Conservation (phyloP, 331 rosid genomes). For the Ulmus americana region DNA sequence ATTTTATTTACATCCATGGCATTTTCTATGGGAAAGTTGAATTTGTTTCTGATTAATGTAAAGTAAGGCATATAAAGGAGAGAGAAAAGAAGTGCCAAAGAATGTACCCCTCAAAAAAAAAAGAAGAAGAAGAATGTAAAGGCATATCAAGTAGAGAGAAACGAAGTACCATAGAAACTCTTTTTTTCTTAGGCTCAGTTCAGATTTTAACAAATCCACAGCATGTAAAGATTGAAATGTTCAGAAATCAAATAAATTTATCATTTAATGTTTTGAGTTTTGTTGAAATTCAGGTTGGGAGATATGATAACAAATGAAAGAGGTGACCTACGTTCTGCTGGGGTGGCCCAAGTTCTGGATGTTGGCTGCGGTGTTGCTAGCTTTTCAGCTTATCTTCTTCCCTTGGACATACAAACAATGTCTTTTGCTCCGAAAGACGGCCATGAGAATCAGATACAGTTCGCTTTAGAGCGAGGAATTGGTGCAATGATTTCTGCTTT, state of each 20-base stretch:
- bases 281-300: constrained; percentile 57
- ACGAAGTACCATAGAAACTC: neutral
- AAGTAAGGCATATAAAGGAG: neutral
- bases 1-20: neutral
- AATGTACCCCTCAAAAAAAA: too few relatives aligned
- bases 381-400: constrained; percentile 87
- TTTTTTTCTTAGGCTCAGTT: neutral
- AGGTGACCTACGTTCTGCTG: constrained; percentile 70
- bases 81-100: neutral
- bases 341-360: constrained; percentile 76
- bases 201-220: neutral
- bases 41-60: neutral
- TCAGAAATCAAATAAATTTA: neutral
- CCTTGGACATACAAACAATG: constrained; percentile 76
- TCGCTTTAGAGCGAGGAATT: constrained; percentile 89
- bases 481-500: constrained; percentile 83
- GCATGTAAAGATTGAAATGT: neutral
- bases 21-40: constrained; percentile 3
- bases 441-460: constrained; percentile 94
- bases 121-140: neutral
- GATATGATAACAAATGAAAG: constrained; percentile 68
- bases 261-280: constrained; percentile 20
- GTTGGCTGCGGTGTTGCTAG: constrained; percentile 98
- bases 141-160: neutral
- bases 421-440: constrained; percentile 96